Percentiles rank a stretch among this genome's conserved stretches.
Evolutionary conservation across 768 basidiomycete genomes (phyloP).

Genomic region (Wakefieldia striispora): DNA sequence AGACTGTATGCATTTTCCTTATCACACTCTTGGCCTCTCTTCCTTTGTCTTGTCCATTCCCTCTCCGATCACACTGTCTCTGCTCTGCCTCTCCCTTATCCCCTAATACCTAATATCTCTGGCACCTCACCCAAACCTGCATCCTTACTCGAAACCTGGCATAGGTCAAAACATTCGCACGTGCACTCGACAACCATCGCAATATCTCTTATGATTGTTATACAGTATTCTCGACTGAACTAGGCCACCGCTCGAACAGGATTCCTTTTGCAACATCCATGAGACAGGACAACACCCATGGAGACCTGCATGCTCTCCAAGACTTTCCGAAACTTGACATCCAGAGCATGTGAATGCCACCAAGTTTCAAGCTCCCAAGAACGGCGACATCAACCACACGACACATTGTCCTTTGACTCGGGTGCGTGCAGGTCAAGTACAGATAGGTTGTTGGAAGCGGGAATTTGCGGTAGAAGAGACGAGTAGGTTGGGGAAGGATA

Average conservation of each 20-base stretch:
- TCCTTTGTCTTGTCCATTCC: conserved; percentile 11
- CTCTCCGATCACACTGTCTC: conserved; percentile 5
- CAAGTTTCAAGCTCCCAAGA: not conserved
- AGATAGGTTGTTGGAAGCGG: conserved; percentile 3
- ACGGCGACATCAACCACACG: not conserved
- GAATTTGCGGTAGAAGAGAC: not conserved
- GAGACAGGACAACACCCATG: not conserved
- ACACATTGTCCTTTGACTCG: not conserved
- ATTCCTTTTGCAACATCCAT: not conserved
- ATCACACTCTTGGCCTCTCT: conserved; percentile 9
- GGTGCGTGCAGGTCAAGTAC: not conserved
- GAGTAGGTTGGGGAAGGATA: not conserved
- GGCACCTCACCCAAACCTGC: conserved; percentile 1
- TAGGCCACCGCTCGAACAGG: not conserved
- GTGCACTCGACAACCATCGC: conserved; percentile 1
- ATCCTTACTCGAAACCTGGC: conserved; percentile 4
- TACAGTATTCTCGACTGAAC: conserved; percentile 1
- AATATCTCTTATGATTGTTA: conserved; percentile 6
- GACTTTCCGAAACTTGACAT: not conserved
- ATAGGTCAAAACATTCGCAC: not conserved
- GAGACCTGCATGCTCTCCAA: not conserved
- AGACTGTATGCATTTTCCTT: conserved; percentile 9
- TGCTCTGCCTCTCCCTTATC: conserved; percentile 10
- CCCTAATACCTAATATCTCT: conserved; percentile 8
- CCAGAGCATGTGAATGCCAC: not conserved